A percentile compares a stretch with the other conserved stretches of the same genome.
phyloP scores from a whole-genome alignment of 2,329 filamentous ascomycete species.

The Sporothrix variecibatus region DNA sequence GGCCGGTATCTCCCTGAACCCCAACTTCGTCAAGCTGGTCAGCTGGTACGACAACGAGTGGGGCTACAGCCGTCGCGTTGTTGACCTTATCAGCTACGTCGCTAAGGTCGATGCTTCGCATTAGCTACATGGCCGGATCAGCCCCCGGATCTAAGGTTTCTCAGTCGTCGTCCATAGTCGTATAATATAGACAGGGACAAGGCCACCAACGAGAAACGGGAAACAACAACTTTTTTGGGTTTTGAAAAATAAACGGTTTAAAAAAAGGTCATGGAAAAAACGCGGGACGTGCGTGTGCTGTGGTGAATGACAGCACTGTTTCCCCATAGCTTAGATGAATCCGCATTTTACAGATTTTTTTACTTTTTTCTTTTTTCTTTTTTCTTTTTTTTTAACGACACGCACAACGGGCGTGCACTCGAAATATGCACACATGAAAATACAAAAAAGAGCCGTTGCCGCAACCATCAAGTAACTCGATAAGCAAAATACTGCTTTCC shows the following conservation, averaged over 20 bases:
- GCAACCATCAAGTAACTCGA: background rate
- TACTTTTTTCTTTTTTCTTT: background rate
- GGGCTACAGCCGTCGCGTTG: conserved; percentile 96
- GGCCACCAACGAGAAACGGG: background rate
- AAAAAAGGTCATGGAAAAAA: conserved; percentile 1
- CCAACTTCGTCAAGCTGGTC: conserved; percentile 98
- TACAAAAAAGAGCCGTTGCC: conserved; percentile 12
- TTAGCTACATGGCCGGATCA: conserved; percentile 38
- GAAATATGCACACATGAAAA: conserved; percentile 12
- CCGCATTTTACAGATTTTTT: conserved; percentile 7
- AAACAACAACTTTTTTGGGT: background rate
- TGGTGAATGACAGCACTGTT: conserved; percentile 17
- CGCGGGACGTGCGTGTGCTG: background rate
- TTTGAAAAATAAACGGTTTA: background rate
- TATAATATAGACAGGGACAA: conserved; percentile 3
- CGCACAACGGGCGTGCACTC: conserved; percentile 3
- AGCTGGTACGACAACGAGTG: conserved; percentile 99
- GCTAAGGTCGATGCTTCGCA: conserved; percentile 71
- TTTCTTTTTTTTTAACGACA: background rate
- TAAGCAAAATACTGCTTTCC: background rate
- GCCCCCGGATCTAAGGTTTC: conserved; percentile 23
- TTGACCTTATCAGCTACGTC: conserved; percentile 78
- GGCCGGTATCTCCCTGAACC: conserved; percentile 97
- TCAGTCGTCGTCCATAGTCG: background rate
- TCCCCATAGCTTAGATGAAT: conserved; percentile 20